Conservation (phyloP, 176 grass and related monocot genomes). For the Lolium perenne region DNA sequence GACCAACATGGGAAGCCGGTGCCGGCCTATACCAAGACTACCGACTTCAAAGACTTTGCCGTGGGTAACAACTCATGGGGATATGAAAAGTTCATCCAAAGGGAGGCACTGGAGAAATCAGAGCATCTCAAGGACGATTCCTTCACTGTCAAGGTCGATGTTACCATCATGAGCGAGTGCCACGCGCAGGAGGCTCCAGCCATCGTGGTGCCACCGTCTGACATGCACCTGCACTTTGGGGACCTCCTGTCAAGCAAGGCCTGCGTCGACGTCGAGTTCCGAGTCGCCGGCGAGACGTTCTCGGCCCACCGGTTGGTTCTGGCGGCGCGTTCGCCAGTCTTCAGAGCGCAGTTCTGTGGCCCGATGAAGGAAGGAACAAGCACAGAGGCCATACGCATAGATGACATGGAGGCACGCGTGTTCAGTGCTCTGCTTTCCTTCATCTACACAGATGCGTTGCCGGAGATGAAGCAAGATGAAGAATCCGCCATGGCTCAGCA, state of each 20-base stretch:
- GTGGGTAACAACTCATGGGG: neutral
- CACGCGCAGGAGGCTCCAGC: neutral
- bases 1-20: too few species aligned
- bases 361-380: neutral
- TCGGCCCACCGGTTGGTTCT: neutral
- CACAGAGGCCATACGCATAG: neutral
- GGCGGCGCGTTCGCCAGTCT: neutral
- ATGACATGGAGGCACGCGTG: slow-evolving; percentile 12
- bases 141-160: neutral
- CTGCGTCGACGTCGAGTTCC: neutral
- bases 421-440: slow-evolving; percentile 34
- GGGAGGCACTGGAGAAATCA: too few species aligned
- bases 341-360: neutral
- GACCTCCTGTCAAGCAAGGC: slow-evolving; percentile 27
- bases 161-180: neutral
- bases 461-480: neutral
- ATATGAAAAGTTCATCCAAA: neutral
- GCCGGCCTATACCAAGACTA: too few species aligned
- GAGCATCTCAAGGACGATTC: slow-evolving; percentile 23
- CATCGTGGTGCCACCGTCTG: slow-evolving; percentile 13
- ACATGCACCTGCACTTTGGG: slow-evolving; percentile 46
- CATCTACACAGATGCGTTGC: slow-evolving; percentile 31
- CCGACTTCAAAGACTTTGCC: neutral
- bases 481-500: neutral
- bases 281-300: neutral